phyloP scores from a whole-genome alignment of 495 filamentous ascomycete genomes.

The Neurospora sp. region DNA sequence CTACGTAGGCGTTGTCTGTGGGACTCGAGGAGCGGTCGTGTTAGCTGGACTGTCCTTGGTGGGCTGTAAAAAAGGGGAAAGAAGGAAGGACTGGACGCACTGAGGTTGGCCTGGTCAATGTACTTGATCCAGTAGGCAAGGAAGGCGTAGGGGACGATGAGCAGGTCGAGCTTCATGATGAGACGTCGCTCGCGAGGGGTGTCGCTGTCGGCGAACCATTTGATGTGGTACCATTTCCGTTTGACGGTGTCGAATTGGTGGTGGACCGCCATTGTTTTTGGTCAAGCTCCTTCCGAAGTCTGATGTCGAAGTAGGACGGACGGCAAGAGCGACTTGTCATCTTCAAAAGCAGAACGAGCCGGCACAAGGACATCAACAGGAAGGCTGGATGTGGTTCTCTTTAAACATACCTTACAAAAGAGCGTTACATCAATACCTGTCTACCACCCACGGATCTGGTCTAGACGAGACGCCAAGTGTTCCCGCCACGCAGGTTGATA shows the following conservation, averaged over 20 bases:
- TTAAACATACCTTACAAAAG: not conserved
- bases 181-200: conserved; percentile 31
- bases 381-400: not conserved
- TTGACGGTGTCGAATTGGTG: conserved; percentile 3
- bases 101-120: conserved; percentile 30
- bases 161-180: conserved; percentile 35
- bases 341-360: not conserved
- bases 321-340: not conserved
- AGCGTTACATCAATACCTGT: not conserved
- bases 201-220: conserved; percentile 34
- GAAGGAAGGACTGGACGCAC: conserved; percentile 1
- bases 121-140: conserved; percentile 40
- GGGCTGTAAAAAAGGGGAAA: not conserved
- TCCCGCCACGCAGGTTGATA: not conserved
- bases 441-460: not conserved
- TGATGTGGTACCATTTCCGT: conserved; percentile 28
- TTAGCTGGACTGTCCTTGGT: not conserved
- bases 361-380: not conserved
- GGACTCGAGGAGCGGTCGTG: conserved; percentile 4
- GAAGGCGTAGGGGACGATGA: conserved; percentile 28
- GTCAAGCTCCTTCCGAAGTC: not conserved
- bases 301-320: not conserved
- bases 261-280: not conserved
- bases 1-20: conserved; percentile 29
- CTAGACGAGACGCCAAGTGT: not conserved